Conservation (phyloP, 345 rosid genomes). For the Carallia brachiata region DNA sequence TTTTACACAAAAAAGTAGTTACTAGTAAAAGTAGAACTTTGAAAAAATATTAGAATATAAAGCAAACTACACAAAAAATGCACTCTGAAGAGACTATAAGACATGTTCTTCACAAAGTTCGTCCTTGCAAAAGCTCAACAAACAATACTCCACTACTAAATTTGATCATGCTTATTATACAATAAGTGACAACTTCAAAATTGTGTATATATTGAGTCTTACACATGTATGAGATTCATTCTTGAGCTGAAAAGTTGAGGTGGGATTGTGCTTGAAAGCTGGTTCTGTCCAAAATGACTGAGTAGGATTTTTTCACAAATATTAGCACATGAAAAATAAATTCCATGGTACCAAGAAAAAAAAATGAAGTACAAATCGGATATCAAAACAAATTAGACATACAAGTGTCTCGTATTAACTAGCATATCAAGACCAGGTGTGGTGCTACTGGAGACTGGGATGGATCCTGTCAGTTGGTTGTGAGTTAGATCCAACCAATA, state of each 20-base stretch:
- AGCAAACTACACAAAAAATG: too few relatives aligned
- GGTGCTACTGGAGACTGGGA: slow-evolving; percentile 73
- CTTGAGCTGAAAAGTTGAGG: slow-evolving; percentile 55
- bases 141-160: too few relatives aligned
- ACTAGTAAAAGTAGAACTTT: too few relatives aligned
- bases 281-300: slow-evolving; percentile 79
- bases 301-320: neutral
- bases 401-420: slow-evolving; percentile 72
- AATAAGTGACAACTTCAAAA: too few relatives aligned
- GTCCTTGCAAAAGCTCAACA: too few relatives aligned
- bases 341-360: too few relatives aligned
- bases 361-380: neutral
- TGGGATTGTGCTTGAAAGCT: slow-evolving; percentile 65
- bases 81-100: too few relatives aligned
- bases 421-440: slow-evolving; percentile 82
- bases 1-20: too few relatives aligned
- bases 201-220: slow-evolving; percentile 21
- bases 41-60: too few relatives aligned
- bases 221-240: slow-evolving; percentile 81
- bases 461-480: slow-evolving; percentile 59
- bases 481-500: slow-evolving; percentile 86
- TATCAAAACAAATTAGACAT: slow-evolving; percentile 16
- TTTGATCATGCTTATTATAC: too few relatives aligned
- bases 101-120: too few relatives aligned
- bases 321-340: slow-evolving; percentile 8